Conservation (phyloP, 495 filamentous ascomycete genomes). For the Penicillium diatomitis region DNA sequence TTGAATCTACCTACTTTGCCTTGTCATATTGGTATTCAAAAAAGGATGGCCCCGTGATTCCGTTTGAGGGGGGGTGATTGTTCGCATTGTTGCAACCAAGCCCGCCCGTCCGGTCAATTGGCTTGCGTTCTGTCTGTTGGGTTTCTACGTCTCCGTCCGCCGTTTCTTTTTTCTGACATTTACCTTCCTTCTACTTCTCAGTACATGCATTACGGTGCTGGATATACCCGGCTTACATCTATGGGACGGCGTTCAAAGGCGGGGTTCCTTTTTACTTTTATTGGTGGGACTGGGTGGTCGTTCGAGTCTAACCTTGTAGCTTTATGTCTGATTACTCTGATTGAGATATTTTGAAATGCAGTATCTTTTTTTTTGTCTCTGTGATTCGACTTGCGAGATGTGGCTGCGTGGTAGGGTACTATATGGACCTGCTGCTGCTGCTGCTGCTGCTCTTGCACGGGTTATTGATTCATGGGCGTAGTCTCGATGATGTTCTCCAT, state of each 20-base stretch:
- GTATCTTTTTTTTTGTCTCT: background rate
- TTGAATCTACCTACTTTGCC: too few relatives aligned
- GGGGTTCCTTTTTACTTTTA: background rate
- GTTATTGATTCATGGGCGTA: too few relatives aligned
- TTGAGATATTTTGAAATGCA: background rate
- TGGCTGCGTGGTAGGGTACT: too few relatives aligned
- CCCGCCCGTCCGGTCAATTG: too few relatives aligned
- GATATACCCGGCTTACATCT: slow-evolving; percentile 47
- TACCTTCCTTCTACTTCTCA: slow-evolving; percentile 20
- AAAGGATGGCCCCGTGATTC: too few relatives aligned
- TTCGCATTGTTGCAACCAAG: too few relatives aligned
- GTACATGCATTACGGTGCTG: slow-evolving; percentile 46
- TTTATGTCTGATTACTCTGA: background rate
- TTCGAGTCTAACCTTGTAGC: background rate
- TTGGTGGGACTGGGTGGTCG: slow-evolving; percentile 10
- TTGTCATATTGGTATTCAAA: too few relatives aligned
- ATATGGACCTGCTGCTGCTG: too few relatives aligned
- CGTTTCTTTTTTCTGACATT: slow-evolving; percentile 8
- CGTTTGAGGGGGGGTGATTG: too few relatives aligned
- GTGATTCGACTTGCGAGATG: too few relatives aligned
- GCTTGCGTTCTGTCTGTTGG: slow-evolving; percentile 2
- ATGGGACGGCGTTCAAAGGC: slow-evolving; percentile 36
- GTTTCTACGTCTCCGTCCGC: slow-evolving; percentile 6
- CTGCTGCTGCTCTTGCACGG: too few relatives aligned
- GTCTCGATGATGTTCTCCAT: too few relatives aligned